Evolutionary conservation across 495 filamentous ascomycete species (phyloP), one percentile per base, ranked within the genome.

Genomic region (Podospora anserina): DNA sequence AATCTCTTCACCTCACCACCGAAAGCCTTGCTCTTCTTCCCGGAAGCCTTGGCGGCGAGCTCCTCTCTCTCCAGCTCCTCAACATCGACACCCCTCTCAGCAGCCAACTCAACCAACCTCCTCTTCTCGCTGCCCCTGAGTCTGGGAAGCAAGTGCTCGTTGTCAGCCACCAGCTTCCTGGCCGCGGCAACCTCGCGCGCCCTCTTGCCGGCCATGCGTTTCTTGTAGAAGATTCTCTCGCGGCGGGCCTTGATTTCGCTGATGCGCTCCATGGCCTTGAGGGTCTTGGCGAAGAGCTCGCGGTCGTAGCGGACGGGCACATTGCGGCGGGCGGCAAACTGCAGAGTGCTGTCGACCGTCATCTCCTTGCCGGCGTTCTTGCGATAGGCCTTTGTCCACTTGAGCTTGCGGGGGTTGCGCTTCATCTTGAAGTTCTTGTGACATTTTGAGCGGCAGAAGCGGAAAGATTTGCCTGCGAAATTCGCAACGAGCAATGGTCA

Each of bases 371-470:
- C 91, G 68, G 85, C 86, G 61, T 89, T 87, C 78, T 91, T 89
- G 79, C 92, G 90, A 76, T 88, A 88, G 68, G 88, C 84, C 84
- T 93, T 93, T 63, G 92, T 96, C 92, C 92, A 96, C 79, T 91
- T 92, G 76, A 96, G 85, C 80, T 91, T 89, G 69, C 86, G 82
- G 60, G 86, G 86, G 78, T 89, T 89, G 20, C 95, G 89, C 89
- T 97, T 97, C 92, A 96, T 97, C 83, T 97, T 97, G 88, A 97
- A 97, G 84, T 96, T 96, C 83, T 93, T 92, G 81, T 96, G 92
- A 84, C 94, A 97, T 85, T 97, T 97, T 68, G 85, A 88, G 57
- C 92, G 85, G 84, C 92, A 96, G 86, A 87, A 87, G 65, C 84
- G 80, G 80, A 92, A 92, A 66, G 85, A 82, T 74, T 88, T 87